Evolutionary conservation across 352 stramenopile species (phyloP), one percentile per base, ranked within the genome.

Genomic region (Pythium plurisporium): DNA sequence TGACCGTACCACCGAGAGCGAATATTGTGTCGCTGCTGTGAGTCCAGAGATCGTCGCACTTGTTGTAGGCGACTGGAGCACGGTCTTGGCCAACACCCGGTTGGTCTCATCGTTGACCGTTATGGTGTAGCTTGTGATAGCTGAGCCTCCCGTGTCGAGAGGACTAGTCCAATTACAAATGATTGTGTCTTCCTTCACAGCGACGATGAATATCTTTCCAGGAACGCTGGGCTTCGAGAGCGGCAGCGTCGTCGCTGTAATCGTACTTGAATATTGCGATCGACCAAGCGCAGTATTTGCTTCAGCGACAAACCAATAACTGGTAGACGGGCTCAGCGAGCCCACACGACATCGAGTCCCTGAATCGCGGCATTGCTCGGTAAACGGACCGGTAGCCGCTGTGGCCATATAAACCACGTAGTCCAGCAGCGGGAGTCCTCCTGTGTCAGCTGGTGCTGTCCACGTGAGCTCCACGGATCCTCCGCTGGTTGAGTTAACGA

Each of bases 1-100:
- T n/a, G n/a, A 31, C 70, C 73, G 65, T 67, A 84, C 77, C 40
- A 87, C 57, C 4, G 36, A 62, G 26, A 87, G 65, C 0, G 64
- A 72, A 48, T 84, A 87, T 5, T 54, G 11, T 0, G 62, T 72
- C 0, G 63, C 67, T 15, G 50, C 27, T 7, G 30, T 44, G 2
- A 76, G 48, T 0, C 54, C 41, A 1, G 25, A 12, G 45, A 67
- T 42, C 1, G 23, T 34, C 10, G 44, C 22, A 3, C 14, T 43
- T 10, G 52, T 31, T 22, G 38, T 41, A 5, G 14, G 31, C 1
- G 60, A 43, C 17, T 33, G 50, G 1, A 62, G 9, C 5, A 14
- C 15, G 9, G 20, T 23, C 11, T 38, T 17, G 0, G 42, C 19
- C 15, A n/a, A 3, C 9, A 17, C 42, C 4, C 48, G 41, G 6